Evolutionary conservation across 2,329 filamentous ascomycete genomes (phyloP).

Genomic region (Peltaster fructicola): DNA sequence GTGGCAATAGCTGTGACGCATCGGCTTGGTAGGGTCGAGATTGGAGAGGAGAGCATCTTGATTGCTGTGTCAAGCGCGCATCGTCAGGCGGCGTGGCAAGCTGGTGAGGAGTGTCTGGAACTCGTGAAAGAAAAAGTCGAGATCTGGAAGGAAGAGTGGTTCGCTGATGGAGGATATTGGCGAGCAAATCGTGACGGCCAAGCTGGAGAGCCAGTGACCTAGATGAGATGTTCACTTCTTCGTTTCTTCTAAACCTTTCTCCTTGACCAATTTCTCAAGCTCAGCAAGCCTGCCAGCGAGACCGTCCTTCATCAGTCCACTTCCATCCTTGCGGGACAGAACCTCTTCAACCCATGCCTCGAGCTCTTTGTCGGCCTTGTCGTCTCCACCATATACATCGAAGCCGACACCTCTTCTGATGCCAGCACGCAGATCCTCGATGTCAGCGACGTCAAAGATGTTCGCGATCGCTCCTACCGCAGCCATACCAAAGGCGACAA

Average conservation of each 20-base stretch:
- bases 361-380: slow-evolving; percentile 34
- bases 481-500: slow-evolving; percentile 58
- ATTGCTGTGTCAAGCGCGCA: slow-evolving; percentile 76
- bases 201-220: slow-evolving; percentile 27
- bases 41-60: slow-evolving; percentile 84
- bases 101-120: slow-evolving; percentile 79
- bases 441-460: slow-evolving; percentile 50
- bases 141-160: slow-evolving; percentile 89
- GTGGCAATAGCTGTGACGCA: slow-evolving; percentile 66
- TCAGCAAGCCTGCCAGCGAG: slow-evolving; percentile 16
- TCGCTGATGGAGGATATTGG: slow-evolving; percentile 66
- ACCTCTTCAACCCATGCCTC: slow-evolving; percentile 35
- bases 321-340: slow-evolving; percentile 30
- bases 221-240: slow-evolving; percentile 1
- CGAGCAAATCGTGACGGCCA: slow-evolving; percentile 68
- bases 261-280: slow-evolving; percentile 11
- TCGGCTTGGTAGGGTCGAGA: slow-evolving; percentile 66
- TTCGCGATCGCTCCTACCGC: slow-evolving; percentile 55
- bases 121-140: slow-evolving; percentile 74
- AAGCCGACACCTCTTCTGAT: slow-evolving; percentile 39
- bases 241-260: not conserved
- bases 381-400: slow-evolving; percentile 35
- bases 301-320: slow-evolving; percentile 19
- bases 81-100: slow-evolving; percentile 67
- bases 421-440: slow-evolving; percentile 40